A percentile compares a stretch with the other conserved stretches of the same genome.
phyloP scores from a whole-genome alignment of 1,284 basidiomycete genomes.

The Meira miltonrushii region DNA sequence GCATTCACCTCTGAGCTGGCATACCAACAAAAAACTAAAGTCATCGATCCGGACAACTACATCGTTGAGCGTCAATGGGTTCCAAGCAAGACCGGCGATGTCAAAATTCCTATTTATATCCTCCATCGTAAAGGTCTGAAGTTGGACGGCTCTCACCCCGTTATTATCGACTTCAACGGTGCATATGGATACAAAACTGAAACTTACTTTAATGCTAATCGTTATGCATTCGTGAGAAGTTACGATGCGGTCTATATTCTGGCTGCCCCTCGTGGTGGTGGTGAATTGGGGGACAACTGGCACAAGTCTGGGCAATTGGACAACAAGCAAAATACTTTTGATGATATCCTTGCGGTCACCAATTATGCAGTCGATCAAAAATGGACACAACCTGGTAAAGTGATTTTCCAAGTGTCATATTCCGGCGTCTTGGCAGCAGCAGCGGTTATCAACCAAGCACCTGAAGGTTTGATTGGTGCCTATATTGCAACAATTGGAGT shows the following conservation, averaged over 20 bases:
- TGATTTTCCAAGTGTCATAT: slow-evolving; percentile 62
- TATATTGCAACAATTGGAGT: slow-evolving; percentile 56
- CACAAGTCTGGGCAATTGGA: slow-evolving; percentile 42
- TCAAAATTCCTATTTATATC: slow-evolving; percentile 75
- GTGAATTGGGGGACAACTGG: slow-evolving; percentile 62
- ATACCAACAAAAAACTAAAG: slow-evolving; percentile 62
- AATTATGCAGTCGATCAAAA: slow-evolving; percentile 69
- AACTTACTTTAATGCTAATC: slow-evolving; percentile 67
- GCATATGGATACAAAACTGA: slow-evolving; percentile 62
- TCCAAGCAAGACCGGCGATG: slow-evolving; percentile 72
- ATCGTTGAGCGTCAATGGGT: slow-evolving; percentile 62
- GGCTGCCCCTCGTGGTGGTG: slow-evolving; percentile 63
- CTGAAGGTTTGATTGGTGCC: slow-evolving; percentile 65
- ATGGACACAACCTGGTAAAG: slow-evolving; percentile 66
- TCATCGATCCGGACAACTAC: slow-evolving; percentile 68
- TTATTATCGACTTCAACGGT: slow-evolving; percentile 67
- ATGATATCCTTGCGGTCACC: slow-evolving; percentile 61
- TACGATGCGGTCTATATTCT: slow-evolving; percentile 71
- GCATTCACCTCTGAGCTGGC: slow-evolving; percentile 60
- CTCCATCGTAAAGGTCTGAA: slow-evolving; percentile 69
- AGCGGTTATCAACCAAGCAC: slow-evolving; percentile 73
- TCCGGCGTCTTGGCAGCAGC: slow-evolving; percentile 65
- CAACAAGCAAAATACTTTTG: slow-evolving; percentile 63
- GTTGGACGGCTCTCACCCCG: slow-evolving; percentile 71
- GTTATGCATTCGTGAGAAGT: slow-evolving; percentile 70